Evolutionary conservation across 2,329 filamentous ascomycete species (phyloP), one percentile per base, ranked within the genome.

Genomic region (Fragosphaeria purpurea): DNA sequence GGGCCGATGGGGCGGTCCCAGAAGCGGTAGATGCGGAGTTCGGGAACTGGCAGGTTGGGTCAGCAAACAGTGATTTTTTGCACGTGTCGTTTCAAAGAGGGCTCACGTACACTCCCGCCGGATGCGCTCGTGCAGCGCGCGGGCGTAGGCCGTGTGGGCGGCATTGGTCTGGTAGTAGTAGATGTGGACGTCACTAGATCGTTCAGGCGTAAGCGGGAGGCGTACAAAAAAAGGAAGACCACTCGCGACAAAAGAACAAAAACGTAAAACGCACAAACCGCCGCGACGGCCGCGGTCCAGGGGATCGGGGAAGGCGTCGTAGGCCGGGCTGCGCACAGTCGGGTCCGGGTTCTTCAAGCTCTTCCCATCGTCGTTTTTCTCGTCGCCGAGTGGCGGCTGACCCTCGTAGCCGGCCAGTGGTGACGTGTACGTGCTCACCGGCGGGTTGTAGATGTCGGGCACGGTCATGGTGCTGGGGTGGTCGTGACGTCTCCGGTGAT

Each of bases 1-100:
- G 89, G 89, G 0, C 89, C 90, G 33, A 95, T 67, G 0, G 89
- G 88, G 11, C 70, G 67, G 57, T 93, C 84, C 77, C 80, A 94
- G 57, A 95, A 71, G 11, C 67, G 73, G 64, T 95, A 95, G 59
- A 94, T 84, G 49, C 88, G 78, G 13, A 95, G 72, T 63, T 95
- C 89, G 7, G 89, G 88, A 61, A 95, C 86, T 89, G 53, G 7
- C 4, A 48, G 9, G 8, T 30, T 40, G 22, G 22, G 22, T 22
- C 22, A 22, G 22, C 22, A 22, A 22, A 22, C 22, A 22, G 22
- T 22, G 22, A 22, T 22, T 22, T 22, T 22, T 22, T 22, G 22
- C 22, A 22, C 22, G 22, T 22, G 22, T 22, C 22, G 22, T 22
- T 22, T 22, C 22, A 22, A 22, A 22, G 22, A 22, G 22, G 22